Evolutionary conservation across 352 stramenopile species (phyloP), one percentile per base, ranked within the genome.

Genomic region (Phytophthora ohioensis): DNA sequence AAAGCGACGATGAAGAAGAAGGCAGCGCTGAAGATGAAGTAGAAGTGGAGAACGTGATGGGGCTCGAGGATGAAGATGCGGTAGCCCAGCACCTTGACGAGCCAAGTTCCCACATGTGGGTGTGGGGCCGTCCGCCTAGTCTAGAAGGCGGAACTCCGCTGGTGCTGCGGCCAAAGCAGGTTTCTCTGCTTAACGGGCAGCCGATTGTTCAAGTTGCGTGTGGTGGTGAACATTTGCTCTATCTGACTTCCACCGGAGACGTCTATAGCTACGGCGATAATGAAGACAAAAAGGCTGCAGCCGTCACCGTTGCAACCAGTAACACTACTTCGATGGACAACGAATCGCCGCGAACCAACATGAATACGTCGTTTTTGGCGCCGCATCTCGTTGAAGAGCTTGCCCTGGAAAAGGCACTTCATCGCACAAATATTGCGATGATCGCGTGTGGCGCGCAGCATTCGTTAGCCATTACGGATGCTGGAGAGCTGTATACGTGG

Each of bases 401-500:
- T 46, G 84, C 88, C 13, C 46, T 95, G 5, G 88, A 93, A 48
- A 95, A 95, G 43, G 88, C 88, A 5, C 64, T 95, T 48, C 80
- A 94, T 66, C 75, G 76, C 36, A 91, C 79, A 2, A 79, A 78
- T 17, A 93, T 95, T 41, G 61, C 81, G 1, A 71, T 66, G 41
- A 76, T 95, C 3, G 76, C 88, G 3, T 95, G 88, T 53, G 88
- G 88, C 3, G 85, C 86, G 0, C 85, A 95, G 60, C 88, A 95
- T 64, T 92, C 88, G 12, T 43, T 92, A 12, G 88, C 79, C 0
- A 89, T 95, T 31, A 93, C 83, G 1, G 75, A 90, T 38, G 77
- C 66, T 31, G 88, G 88, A 4, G 86, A 95, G 57, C 34, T 95
- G 13, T 95, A 92, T 66, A 92, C 88, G 1, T 95, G 88, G 88